These are phyloP conservation scores for Amborella trichopoda DNA, from an alignment of 164 flowering plant genomes.

Conservation along the genomic window DNA sequence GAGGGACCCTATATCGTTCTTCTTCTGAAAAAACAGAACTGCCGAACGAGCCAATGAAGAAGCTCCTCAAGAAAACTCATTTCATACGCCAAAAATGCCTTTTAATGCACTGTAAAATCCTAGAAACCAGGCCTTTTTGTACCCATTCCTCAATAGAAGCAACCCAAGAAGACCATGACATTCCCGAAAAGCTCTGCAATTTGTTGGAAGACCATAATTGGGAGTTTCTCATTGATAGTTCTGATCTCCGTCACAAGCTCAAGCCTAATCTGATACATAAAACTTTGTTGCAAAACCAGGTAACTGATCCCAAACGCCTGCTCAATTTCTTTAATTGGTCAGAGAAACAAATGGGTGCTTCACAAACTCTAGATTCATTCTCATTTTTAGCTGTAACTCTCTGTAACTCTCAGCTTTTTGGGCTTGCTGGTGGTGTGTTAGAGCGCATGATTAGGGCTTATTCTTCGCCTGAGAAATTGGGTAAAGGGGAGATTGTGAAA, in stretches of 20 bases:
- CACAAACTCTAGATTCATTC: conserved; percentile 31
- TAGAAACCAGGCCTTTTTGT: too few species aligned
- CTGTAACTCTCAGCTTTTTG: conserved; percentile 29
- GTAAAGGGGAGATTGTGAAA: conserved; percentile 13
- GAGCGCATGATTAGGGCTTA: conserved; percentile 25
- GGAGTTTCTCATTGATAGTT: conserved; percentile 29
- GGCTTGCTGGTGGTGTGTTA: conserved; percentile 24
- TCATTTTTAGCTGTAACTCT: conserved; percentile 35
- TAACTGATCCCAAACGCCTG: conserved; percentile 30
- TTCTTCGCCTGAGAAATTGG: conserved; percentile 6
- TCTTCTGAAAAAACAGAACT: too few species aligned
- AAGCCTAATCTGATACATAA: conserved; percentile 32
- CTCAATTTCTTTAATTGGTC: conserved; percentile 60
- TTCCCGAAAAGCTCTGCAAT: conserved; percentile 22
- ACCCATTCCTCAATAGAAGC: too few species aligned
- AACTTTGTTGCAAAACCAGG: conserved; percentile 27
- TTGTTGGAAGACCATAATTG: conserved; percentile 34
- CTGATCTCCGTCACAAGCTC: conserved; percentile 21
- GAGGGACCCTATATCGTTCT: too few species aligned
- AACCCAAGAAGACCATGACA: too few species aligned
- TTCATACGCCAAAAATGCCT: too few species aligned
- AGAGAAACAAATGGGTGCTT: conserved; percentile 14
- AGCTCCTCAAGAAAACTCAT: too few species aligned
- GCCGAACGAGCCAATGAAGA: too few species aligned
- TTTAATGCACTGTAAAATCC: too few species aligned